Conservation (phyloP, 768 basidiomycete genomes). For the Termitomyces sp. region DNA sequence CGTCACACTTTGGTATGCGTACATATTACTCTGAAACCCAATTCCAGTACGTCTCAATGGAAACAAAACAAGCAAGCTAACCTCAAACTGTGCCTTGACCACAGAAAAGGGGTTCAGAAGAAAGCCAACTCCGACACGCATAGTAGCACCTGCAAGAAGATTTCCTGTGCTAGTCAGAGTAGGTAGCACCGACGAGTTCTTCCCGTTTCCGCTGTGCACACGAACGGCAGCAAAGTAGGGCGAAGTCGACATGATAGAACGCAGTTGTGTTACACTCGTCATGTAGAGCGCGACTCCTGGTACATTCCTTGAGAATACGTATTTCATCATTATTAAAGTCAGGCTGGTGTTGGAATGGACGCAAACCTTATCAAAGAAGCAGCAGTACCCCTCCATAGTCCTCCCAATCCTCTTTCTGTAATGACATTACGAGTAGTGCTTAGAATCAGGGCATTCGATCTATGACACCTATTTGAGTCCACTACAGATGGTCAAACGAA, state of each 20-base stretch:
- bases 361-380: constrained; percentile 72
- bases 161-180: constrained; percentile 77
- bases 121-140: constrained; percentile 78
- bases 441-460: constrained; percentile 35
- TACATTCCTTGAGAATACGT: constrained; percentile 58
- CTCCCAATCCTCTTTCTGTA: constrained; percentile 55
- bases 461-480: constrained; percentile 25
- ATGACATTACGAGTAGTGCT: constrained; percentile 56
- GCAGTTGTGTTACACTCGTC: constrained; percentile 78
- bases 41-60: constrained; percentile 2
- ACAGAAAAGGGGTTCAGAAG: constrained; percentile 88
- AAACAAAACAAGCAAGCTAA: constrained; percentile 23
- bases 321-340: constrained; percentile 1
- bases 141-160: constrained; percentile 79
- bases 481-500: neutral
- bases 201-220: constrained; percentile 19
- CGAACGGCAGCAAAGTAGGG: constrained; percentile 56
- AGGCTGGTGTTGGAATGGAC: neutral
- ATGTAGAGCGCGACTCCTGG: constrained; percentile 94
- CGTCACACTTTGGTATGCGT: constrained; percentile 61
- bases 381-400: constrained; percentile 86
- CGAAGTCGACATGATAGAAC: constrained; percentile 69
- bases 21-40: constrained; percentile 64
- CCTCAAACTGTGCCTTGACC: constrained; percentile 91
- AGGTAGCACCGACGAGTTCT: constrained; percentile 55